Conservation (phyloP, 306 rosid genomes). For the Vicia sativa region DNA sequence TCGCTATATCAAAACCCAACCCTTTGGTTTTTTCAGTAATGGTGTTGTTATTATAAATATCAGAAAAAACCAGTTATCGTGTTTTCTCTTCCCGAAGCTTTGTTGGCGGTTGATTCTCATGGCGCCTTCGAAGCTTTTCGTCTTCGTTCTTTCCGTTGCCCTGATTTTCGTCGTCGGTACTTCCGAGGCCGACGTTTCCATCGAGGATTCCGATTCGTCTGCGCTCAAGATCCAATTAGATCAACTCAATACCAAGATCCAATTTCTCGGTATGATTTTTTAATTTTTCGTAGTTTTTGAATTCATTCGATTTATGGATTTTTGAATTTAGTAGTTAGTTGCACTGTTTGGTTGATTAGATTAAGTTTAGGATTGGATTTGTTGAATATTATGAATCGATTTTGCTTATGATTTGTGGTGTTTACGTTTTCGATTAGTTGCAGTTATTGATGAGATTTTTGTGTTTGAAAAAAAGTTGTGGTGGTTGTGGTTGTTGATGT, state of each 20-base stretch:
- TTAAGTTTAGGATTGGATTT: background rate
- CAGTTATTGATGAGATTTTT: background rate
- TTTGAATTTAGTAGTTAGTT: conserved; percentile 2
- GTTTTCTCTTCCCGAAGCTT: conserved; percentile 39
- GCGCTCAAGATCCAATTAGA: conserved; percentile 70
- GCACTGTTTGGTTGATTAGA: background rate
- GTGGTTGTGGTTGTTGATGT: background rate
- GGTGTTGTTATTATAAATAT: conserved; percentile 24
- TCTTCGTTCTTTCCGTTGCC: conserved; percentile 55
- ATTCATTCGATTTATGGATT: background rate
- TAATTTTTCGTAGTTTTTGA: background rate
- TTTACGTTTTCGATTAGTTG: conserved; percentile 9
- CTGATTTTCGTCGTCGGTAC: conserved; percentile 47
- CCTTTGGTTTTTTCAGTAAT: background rate
- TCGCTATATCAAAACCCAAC: background rate
- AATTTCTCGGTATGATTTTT: conserved; percentile 61
- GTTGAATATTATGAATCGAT: background rate
- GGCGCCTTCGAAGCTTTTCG: conserved; percentile 73
- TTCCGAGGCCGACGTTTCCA: conserved; percentile 56
- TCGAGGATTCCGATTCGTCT: conserved; percentile 52
- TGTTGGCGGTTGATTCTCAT: conserved; percentile 59
- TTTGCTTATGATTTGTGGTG: background rate
- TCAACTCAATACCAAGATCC: conserved; percentile 78
- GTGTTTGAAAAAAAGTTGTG: background rate
- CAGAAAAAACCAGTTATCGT: background rate